These are phyloP conservation scores for Bonia amplexicaulis DNA, from an alignment of 176 grass and related monocot genomes.

Conservation along the genomic window DNA sequence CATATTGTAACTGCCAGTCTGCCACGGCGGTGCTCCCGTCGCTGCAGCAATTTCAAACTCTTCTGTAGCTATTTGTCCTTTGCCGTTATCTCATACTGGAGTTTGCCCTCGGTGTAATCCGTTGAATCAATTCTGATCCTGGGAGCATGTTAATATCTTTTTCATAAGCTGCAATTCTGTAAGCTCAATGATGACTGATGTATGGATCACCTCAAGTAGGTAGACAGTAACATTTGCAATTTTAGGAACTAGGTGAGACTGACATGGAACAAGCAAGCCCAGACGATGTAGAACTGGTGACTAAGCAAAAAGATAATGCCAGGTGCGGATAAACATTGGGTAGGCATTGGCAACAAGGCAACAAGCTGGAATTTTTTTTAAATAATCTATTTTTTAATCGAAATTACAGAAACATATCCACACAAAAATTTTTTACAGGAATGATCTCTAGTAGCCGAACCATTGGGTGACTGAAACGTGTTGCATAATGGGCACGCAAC, in stretches of 20 bases:
- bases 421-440: no score
- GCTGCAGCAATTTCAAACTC: not conserved
- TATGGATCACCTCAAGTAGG: not conserved
- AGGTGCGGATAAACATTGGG: constrained; percentile 30
- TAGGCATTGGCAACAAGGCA: not conserved
- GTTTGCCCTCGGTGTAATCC: not conserved
- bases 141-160: not conserved
- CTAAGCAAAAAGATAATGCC: constrained; percentile 19
- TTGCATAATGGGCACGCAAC: no score
- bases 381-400: no score
- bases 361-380: no score
- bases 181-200: not conserved
- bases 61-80: not conserved
- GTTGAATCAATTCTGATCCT: not conserved
- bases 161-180: not conserved
- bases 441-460: no score
- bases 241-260: not conserved
- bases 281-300: not conserved
- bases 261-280: not conserved
- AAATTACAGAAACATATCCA: no score
- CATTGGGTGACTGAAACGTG: no score
- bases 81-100: not conserved
- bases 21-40: not conserved
- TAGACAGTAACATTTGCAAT: not conserved
- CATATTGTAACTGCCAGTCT: not conserved